phyloP scores from a whole-genome alignment of 2,329 filamentous ascomycete genomes.

The Aspergillus amoenus region DNA sequence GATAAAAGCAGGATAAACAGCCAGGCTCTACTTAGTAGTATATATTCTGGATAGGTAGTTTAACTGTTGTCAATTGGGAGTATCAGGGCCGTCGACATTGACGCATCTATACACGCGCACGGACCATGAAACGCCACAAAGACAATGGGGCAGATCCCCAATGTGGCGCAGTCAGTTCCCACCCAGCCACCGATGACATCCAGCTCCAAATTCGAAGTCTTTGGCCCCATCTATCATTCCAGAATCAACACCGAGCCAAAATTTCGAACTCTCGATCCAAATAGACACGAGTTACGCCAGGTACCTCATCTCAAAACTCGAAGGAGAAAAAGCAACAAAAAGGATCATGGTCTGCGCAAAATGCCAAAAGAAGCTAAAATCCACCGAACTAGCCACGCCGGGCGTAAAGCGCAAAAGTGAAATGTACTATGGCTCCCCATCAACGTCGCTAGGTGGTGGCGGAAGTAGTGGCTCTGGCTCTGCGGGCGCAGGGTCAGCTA shows the following conservation, averaged over 20 bases:
- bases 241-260: not conserved
- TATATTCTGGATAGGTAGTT: too few relatives aligned
- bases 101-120: not conserved
- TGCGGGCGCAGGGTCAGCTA: not conserved
- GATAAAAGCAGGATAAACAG: too few relatives aligned
- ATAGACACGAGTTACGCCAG: not conserved
- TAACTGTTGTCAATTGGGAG: too few relatives aligned
- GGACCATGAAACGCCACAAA: not conserved
- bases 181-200: not conserved
- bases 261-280: not conserved
- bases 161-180: not conserved
- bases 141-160: not conserved
- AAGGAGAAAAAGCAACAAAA: not conserved
- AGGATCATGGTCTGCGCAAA: slow-evolving; percentile 62
- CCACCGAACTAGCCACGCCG: slow-evolving; percentile 62
- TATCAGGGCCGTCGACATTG: not conserved
- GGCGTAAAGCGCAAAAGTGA: slow-evolving; percentile 67
- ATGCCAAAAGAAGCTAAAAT: slow-evolving; percentile 61
- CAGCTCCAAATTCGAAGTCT: not conserved
- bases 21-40: too few relatives aligned
- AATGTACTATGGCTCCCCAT: slow-evolving; percentile 63
- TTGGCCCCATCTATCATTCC: not conserved
- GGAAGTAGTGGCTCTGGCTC: slow-evolving; percentile 14
- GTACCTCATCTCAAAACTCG: not conserved
- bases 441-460: slow-evolving; percentile 37